Base-by-base conservation (phyloP, 2,329 filamentous ascomycete species). In the Diaporthe destruens region DNA sequence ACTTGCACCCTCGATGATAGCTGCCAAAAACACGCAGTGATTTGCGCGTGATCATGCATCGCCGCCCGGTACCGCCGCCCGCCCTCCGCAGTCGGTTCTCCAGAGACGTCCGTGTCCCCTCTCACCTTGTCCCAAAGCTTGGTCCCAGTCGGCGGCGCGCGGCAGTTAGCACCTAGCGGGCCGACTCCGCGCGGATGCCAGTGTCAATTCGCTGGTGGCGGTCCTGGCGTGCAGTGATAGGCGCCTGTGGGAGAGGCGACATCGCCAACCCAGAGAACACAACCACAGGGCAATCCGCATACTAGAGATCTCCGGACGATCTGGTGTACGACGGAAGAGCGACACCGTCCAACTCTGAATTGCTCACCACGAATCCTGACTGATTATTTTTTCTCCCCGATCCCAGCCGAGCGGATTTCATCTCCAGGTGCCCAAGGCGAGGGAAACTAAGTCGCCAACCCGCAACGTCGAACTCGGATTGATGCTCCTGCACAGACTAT, bases 311-410 rank as follows among this genome's bases (percentile, higher is more conserved):
- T 65, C 61, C 61, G 32, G 61, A 29, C 61, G 61, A 65, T 65
- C 61, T 51, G 5, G 29, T 29, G 29, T 29, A 65, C 61, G 29
- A 65, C 61, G 61, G 44, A 51, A 65, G 9, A n/a, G 44, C n/a
- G 34, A 65, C 61, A 32, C 61, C 61, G 44, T 65, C 44, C 51
- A 65, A 65, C 44, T 65, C 61, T 65, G 61, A 51, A 51, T 36
- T 65, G 61, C 61, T 65, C 61, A 65, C 61, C 61, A 44, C 61
- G 61, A 65, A 65, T 65, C 44, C 44, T 65, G 44, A 65, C 61
- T 44, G 44, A 65, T 44, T 44, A 44, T 36, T 29, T 18, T 44
- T n/a, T 36, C 29, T 65, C 32, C 61, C 14, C 44, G 20, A 20
- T 20, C 61, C 44, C 44, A 65, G 42, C 59, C 61, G 34, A 51